Evolutionary conservation across 2,329 filamentous ascomycete genomes (phyloP), one percentile per base, ranked within the genome.

Genomic region (Dryadomyces quercivorus): DNA sequence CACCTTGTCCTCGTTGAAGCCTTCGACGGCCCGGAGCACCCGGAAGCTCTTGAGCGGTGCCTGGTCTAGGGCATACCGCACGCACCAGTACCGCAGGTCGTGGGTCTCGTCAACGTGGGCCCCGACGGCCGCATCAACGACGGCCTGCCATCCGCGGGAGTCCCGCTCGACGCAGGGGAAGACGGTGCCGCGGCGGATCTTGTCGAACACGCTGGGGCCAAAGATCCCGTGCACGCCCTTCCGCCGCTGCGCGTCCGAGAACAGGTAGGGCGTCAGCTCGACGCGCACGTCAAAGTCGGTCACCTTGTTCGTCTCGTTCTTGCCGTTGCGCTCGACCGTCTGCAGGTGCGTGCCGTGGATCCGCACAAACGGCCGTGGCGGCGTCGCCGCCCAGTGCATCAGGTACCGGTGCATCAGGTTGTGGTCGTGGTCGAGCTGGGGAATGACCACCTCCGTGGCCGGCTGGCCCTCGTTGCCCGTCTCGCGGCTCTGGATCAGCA

Each of bases 181-280:
- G 51, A 82, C 71, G 4, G 81, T 81, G 20, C 86, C 86, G n/a
- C 86, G 82, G 54, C 77, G 75, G 10, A 77, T 77, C 58, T 80
- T 78, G 60, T 84, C 78, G 52, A 73, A 69, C 61, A 84, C 79
- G 50, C 78, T 72, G 0, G 78, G 78, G 0, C 77, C 76, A 10
- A 68, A 66, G n/a, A 82, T 58, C 26, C 67, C 59, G 12, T 66
- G 61, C 75, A 71, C 76, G 6, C 73, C 70, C 43, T 56, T 57
- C 36, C 64, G 67, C 21, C 63, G 65, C 46, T 63, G 61, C 18
- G 72, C 69, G 57, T 78, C 70, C 5, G 71, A 64, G 61, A 75
- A 77, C 15, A 85, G 71, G 43, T 80, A 75, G 5, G 78, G 73
- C 1, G 79, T 81, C 59, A 85, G 67, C 55, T 84, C 80, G 57